These are phyloP conservation scores for Trametes maxima DNA, from an alignment of 768 basidiomycete genomes.

Conservation along the genomic window DNA sequence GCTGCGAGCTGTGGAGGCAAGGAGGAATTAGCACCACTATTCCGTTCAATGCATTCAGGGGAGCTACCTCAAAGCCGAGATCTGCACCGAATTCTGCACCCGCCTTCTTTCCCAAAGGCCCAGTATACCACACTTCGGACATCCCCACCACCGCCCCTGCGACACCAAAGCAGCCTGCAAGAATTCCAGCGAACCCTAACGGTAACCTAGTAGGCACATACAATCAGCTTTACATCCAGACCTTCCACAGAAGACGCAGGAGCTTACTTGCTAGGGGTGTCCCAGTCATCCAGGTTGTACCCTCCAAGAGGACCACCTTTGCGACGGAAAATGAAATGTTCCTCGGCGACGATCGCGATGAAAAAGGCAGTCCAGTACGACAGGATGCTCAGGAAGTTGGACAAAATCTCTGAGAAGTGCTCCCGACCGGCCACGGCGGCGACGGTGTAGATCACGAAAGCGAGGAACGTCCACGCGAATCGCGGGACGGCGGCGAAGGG, in stretches of 20 bases:
- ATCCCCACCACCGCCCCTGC: conserved; percentile 54
- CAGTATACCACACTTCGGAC: conserved; percentile 56
- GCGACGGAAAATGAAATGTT: conserved; percentile 54
- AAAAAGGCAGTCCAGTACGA: conserved; percentile 57
- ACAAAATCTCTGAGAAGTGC: conserved; percentile 45
- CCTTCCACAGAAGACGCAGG: neutral
- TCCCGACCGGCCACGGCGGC: conserved; percentile 50
- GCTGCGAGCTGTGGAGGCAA: conserved; percentile 42
- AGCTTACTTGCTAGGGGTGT: conserved; percentile 41
- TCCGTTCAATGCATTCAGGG: neutral
- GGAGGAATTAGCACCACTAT: neutral
- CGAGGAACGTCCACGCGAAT: conserved; percentile 39
- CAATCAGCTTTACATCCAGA: neutral
- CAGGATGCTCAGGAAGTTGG: conserved; percentile 43
- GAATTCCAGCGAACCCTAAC: conserved; percentile 48
- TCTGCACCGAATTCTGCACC: conserved; percentile 51
- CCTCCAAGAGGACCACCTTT: conserved; percentile 45
- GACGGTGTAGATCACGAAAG: conserved; percentile 48
- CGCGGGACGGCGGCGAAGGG: conserved; percentile 47
- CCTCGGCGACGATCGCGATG: conserved; percentile 47
- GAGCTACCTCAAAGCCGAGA: conserved; percentile 53
- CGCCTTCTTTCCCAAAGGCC: conserved; percentile 47
- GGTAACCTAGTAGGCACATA: conserved; percentile 42
- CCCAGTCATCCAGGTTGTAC: conserved; percentile 55
- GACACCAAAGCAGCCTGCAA: conserved; percentile 49